Conservation (phyloP, 352 stramenopile species). For the Saprolegnia diclina region DNA sequence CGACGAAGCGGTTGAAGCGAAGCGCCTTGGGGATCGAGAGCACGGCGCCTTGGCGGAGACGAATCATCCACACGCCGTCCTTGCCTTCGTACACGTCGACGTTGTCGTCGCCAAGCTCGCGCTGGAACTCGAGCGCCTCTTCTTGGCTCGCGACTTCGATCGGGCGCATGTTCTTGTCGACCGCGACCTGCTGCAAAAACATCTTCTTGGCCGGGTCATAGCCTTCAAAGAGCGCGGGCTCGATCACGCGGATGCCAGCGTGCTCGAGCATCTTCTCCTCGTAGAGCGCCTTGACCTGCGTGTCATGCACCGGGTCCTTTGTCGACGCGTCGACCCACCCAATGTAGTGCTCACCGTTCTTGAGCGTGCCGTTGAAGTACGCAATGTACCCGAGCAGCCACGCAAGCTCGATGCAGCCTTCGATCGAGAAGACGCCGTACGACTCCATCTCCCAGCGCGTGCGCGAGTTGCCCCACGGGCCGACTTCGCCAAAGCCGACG, state of each 20-base stretch:
- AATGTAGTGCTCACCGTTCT: slow-evolving; percentile 30
- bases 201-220: slow-evolving; percentile 87
- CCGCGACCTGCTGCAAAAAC: slow-evolving; percentile 78
- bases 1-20: slow-evolving; percentile 79
- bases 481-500: slow-evolving; percentile 81
- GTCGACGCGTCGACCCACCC: slow-evolving; percentile 77
- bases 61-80: slow-evolving; percentile 75
- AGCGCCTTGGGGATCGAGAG: slow-evolving; percentile 77
- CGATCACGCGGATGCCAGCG: slow-evolving; percentile 76
- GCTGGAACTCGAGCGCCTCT: slow-evolving; percentile 75
- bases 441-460: slow-evolving; percentile 89
- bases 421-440: slow-evolving; percentile 82
- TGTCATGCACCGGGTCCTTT: slow-evolving; percentile 68
- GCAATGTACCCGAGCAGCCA: slow-evolving; percentile 80
- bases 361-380: slow-evolving; percentile 62
- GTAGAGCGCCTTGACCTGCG: slow-evolving; percentile 74
- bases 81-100: slow-evolving; percentile 74
- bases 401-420: slow-evolving; percentile 83
- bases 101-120: slow-evolving; percentile 72
- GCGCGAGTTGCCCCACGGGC: slow-evolving; percentile 77
- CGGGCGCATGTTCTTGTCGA: slow-evolving; percentile 85
- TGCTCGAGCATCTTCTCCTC: slow-evolving; percentile 76
- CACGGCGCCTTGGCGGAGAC: slow-evolving; percentile 70
- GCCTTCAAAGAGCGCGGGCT: slow-evolving; percentile 80
- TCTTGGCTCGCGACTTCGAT: slow-evolving; percentile 80